Base-by-base conservation (phyloP, 768 basidiomycete species). In the Vararia minispora region DNA sequence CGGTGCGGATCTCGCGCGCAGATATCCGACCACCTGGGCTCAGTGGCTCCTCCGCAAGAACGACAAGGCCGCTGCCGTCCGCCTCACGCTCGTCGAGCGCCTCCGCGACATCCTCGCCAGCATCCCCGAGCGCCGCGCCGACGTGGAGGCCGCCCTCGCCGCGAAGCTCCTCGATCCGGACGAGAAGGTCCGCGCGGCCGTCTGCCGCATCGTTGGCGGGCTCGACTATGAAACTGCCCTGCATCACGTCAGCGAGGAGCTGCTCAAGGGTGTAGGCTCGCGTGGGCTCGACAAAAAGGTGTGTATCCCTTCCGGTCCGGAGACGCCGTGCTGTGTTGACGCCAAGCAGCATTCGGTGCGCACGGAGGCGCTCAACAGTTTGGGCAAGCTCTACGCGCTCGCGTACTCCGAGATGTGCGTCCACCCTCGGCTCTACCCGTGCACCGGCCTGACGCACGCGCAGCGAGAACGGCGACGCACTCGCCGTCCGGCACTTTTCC, bases 361-460 rank as follows among this genome's bases (percentile, higher is more conserved):
- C 12, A 48, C 63, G 0, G 87, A 92, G 58, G 88, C 95, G 0
- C 66, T 86, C 44, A 77, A 70, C 24, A 75, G 75, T 11, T 58
- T 94, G 1, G 87, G 80, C 4, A 80, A 73, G 47, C 60, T 97
- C 2, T 98, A 84, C 56, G 72, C 70, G 43, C 62, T 82, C 10
- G 90, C 91, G 0, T 91, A 79, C 57, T 73, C 82, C 0, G 90
- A 95, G 56, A 91, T 99, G 90, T 95, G 47, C 42, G 86, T 60
- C 21, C 11, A 34, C 33, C 28, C 11, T 33, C 31, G 12, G 20
- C 20, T 34, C 23, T n/a, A 14, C 16, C 9, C 3, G 6, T 39
- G 24, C n/a, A 12, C 25, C 18, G 11, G 9, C 4, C 42, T 48
- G 14, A 51, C 25, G 4, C 13, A 8, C 14, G 16, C 25, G 20